phyloP scores from a whole-genome alignment of 768 basidiomycete genomes.

The Cubamyces sp. region DNA sequence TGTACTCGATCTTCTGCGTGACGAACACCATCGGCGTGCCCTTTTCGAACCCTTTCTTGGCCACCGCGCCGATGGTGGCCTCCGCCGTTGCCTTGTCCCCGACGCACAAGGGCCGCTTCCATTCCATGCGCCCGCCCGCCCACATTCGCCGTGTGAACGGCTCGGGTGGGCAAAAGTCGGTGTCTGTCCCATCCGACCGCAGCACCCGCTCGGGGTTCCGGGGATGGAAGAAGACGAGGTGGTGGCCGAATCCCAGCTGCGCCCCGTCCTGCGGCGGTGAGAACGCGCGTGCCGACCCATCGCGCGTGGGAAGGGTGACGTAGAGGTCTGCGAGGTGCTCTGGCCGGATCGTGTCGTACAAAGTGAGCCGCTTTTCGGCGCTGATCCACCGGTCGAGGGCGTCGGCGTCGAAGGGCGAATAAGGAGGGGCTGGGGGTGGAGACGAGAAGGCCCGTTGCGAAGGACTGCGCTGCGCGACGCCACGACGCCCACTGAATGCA shows the following conservation, averaged over 20 bases:
- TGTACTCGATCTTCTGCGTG: constrained; percentile 62
- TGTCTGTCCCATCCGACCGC: constrained; percentile 72
- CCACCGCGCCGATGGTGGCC: constrained; percentile 52
- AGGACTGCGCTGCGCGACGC: constrained; percentile 16
- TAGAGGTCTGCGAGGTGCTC: constrained; percentile 68
- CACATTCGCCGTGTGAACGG: constrained; percentile 84
- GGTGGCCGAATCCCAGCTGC: constrained; percentile 63
- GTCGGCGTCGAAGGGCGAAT: constrained; percentile 3
- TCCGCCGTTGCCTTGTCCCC: constrained; percentile 55
- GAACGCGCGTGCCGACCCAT: constrained; percentile 50
- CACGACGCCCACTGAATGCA: constrained; percentile 14
- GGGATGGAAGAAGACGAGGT: constrained; percentile 76
- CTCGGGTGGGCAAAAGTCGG: constrained; percentile 69
- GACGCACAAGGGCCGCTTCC: constrained; percentile 58
- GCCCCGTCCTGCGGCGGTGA: constrained; percentile 44
- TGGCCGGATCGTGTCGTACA: constrained; percentile 53
- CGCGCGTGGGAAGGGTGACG: constrained; percentile 73
- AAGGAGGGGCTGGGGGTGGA: constrained; percentile 11
- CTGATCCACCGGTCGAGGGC: constrained; percentile 59
- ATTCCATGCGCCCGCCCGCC: constrained; percentile 72
- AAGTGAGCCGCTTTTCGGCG: constrained; percentile 47
- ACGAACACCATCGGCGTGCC: constrained; percentile 76
- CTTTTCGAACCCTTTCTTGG: constrained; percentile 68
- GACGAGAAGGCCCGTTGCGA: constrained; percentile 21
- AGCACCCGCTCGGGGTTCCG: constrained; percentile 59